Evolutionary conservation across 768 basidiomycete genomes (phyloP).

Genomic region (Boletus subcaerulescens): DNA sequence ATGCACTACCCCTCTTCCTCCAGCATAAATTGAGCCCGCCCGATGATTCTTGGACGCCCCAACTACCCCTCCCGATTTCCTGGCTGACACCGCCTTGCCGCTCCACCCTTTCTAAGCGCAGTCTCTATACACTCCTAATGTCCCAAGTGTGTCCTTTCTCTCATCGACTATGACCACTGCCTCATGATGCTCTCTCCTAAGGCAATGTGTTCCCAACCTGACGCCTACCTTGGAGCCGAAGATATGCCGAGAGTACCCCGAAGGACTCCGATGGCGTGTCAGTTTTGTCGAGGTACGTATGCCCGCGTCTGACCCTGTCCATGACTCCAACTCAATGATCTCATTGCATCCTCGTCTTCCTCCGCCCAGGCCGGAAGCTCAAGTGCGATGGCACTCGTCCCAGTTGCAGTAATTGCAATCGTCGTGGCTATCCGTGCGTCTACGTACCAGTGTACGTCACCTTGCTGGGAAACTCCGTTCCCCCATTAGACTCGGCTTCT

Average conservation of each 20-base stretch:
- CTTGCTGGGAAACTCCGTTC: constrained; percentile 1
- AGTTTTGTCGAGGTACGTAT: constrained; percentile 61
- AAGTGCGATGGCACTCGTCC: constrained; percentile 69
- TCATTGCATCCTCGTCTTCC: not conserved
- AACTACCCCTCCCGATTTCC: constrained; percentile 10
- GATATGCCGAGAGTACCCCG: constrained; percentile 33
- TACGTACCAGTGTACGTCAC: constrained; percentile 65
- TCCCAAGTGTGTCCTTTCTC: constrained; percentile 18
- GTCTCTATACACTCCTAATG: constrained; percentile 16
- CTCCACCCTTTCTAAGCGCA: constrained; percentile 1
- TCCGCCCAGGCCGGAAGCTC: constrained; percentile 55
- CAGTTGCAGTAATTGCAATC: constrained; percentile 63
- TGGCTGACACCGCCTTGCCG: not conserved
- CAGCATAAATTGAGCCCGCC: constrained; percentile 31
- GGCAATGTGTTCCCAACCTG: constrained; percentile 15
- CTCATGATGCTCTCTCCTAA: not conserved
- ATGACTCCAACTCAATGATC: not conserved
- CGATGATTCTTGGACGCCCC: constrained; percentile 1
- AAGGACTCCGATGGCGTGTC: constrained; percentile 69
- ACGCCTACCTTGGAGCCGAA: constrained; percentile 7
- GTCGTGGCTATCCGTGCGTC: constrained; percentile 53
- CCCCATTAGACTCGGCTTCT: not conserved
- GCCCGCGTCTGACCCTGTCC: not conserved
- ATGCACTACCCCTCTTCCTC: constrained; percentile 17
- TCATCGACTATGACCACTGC: not conserved